Evolutionary conservation across 1,139 yeast genomes (phyloP), one percentile per base, ranked within the genome.

Genomic region (Geotrichum histeridarum): DNA sequence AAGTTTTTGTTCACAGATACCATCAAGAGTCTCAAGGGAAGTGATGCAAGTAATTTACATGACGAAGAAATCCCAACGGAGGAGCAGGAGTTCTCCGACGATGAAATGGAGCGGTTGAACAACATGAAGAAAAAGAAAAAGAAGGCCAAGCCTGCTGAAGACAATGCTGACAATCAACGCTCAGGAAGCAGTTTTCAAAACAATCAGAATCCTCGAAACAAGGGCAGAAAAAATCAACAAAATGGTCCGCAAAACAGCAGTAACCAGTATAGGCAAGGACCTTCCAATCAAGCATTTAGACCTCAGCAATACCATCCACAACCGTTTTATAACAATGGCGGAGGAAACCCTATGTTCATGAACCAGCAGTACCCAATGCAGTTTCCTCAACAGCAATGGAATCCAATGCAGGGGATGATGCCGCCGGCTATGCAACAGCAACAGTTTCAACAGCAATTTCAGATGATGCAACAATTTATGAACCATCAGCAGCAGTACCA

Each of bases 51-150:
- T 64, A 93, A 93, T 63, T 84, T 89, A 67, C 87, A 89, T 67
- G 99, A 93, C 69, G 99, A 93, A 72, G 99, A 93, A 64, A 71
- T 91, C 27, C 91, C 96, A 0, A 88, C 82, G 62, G 95, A 86
- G 42, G 98, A 93, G 67, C 96, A 89, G 67, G 98, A 93, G 64
- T 93, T 84, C 62, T 88, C 96, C 0, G 98, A 93, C 66, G 98
- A 93, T 70, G 97, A 91, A 67, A 78, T 78, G 62, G 98, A 91
- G 57, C 71, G 70, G 57, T 66, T 66, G 50, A 82, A 81, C 64
- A 87, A 82, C 63, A 76, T 78, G 17, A 73, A 76, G 52, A 83
- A 80, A 70, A 83, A 80, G 66, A 79, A 73, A 53, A 74, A 73
- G 56, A 73, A 69, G 51, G 72, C 69, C 65, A 60, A 67, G 27